Conservation (phyloP, 1,284 basidiomycete species). For the Rhodotorula sp. region DNA sequence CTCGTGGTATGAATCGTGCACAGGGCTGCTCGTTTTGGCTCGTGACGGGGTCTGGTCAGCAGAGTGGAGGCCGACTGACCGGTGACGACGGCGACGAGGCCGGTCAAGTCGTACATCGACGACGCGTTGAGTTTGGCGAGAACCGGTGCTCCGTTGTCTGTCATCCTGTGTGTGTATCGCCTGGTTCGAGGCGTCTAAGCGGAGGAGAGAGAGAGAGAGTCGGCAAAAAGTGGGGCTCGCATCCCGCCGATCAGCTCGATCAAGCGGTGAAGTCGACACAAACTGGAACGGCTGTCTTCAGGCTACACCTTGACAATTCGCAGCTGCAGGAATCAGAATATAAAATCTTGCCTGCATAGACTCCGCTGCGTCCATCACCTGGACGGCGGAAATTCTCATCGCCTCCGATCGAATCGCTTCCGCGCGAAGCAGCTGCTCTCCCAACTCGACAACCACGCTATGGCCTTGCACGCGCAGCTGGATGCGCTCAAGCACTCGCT, state of each 20-base stretch:
- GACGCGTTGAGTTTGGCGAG: neutral
- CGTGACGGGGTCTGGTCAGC: neutral
- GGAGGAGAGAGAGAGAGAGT: neutral
- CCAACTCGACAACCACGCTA: neutral
- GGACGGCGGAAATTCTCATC: too few relatives aligned
- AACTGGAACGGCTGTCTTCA: too few relatives aligned
- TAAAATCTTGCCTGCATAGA: too few relatives aligned
- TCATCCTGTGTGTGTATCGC: neutral
- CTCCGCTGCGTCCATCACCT: neutral
- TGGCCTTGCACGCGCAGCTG: constrained; percentile 5
- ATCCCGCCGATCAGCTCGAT: neutral
- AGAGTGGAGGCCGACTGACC: constrained; percentile 7
- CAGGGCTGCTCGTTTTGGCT: too few relatives aligned
- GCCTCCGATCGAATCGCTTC: too few relatives aligned
- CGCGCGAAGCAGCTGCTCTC: too few relatives aligned
- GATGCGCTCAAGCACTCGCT: constrained; percentile 16
- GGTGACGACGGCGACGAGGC: constrained; percentile 20
- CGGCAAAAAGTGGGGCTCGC: neutral
- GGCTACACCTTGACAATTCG: too few relatives aligned
- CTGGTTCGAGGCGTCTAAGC: neutral
- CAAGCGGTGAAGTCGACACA: neutral
- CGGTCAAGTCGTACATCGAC: constrained; percentile 13
- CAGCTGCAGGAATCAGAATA: too few relatives aligned
- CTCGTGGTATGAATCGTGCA: too few relatives aligned
- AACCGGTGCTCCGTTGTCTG: neutral